Evolutionary conservation across 495 filamentous ascomycete species (phyloP), one percentile per base, ranked within the genome.

Genomic region (Penicillium daleae): DNA sequence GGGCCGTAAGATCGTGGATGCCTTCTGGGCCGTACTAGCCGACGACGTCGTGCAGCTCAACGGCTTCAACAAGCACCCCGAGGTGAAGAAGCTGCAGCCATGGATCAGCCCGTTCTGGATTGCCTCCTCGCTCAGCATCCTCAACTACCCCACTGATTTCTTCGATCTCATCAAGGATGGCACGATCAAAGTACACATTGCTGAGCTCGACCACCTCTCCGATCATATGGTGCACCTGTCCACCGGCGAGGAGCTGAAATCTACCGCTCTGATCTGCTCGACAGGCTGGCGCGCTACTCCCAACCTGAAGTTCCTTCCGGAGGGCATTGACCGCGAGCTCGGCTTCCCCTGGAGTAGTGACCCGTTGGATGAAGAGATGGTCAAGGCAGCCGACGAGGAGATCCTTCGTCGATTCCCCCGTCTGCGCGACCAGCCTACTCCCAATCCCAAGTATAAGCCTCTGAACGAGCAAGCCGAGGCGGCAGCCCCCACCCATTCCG

Each of bases 261-360:
- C 67, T 6, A 82, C 86, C 1, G 90, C 91, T 51, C 74, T 96
- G n/a, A 82, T 92, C 61, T 89, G 85, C 66, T 82, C 82, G 31
- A 92, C 87, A 0, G 89, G 88, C 24, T 92, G 90, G 86, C 85
- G 86, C 65, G 82, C 85, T 50, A 79, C 78, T 1, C 85, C 89
- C 2, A 80, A 83, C 6, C 80, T 93, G 58, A 83, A 84, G 39
- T 89, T 92, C 71, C 69, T 86, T 0, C 86, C 89, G 0, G 80
- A 80, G 50, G 73, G 67, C 53, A 78, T 77, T 13, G 68, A 77
- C 58, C 66, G 69, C 31, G 61, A 77, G 26, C 65, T 84, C 27
- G 74, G 79, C 22, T 75, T 77, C 53, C 79, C 80, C 15, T 75
- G 71, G 60, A 70, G 67, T 31, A 27, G 42, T 3, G 74, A 78